These are phyloP conservation scores for Colletotrichum cordylinicola DNA, from an alignment of 2,329 filamentous ascomycete genomes.

Conservation along the genomic window DNA sequence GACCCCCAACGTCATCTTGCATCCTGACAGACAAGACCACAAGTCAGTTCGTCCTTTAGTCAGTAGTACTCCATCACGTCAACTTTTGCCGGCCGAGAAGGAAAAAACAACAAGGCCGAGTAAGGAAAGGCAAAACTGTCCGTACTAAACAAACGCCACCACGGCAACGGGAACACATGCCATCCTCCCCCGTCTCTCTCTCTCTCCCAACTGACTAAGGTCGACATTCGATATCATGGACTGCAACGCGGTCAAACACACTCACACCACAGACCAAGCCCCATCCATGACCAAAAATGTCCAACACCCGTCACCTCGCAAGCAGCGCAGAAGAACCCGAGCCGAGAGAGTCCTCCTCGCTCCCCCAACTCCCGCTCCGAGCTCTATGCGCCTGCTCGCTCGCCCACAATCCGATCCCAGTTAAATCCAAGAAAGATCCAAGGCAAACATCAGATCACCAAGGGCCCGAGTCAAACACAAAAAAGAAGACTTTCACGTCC, in stretches of 20 bases:
- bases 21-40: background rate
- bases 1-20: background rate
- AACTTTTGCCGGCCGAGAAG: background rate
- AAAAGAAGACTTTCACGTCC: background rate
- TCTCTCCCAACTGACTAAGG: background rate
- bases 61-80: background rate
- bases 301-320: background rate
- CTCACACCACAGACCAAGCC: background rate
- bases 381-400: background rate
- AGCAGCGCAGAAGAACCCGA: background rate
- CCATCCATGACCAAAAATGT: background rate
- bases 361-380: background rate
- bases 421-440: background rate
- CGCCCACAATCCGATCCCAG: slow-evolving; percentile 5
- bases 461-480: slow-evolving; percentile 1
- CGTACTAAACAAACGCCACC: background rate
- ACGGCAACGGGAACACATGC: background rate
- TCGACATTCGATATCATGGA: background rate
- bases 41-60: background rate
- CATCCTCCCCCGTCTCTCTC: background rate
- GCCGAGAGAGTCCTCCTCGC: background rate
- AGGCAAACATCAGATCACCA: slow-evolving; percentile 7
- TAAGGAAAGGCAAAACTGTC: background rate
- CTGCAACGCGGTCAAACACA: background rate
- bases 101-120: background rate